Conservation (phyloP, 163 green algal species). For the Volvox carteri region DNA sequence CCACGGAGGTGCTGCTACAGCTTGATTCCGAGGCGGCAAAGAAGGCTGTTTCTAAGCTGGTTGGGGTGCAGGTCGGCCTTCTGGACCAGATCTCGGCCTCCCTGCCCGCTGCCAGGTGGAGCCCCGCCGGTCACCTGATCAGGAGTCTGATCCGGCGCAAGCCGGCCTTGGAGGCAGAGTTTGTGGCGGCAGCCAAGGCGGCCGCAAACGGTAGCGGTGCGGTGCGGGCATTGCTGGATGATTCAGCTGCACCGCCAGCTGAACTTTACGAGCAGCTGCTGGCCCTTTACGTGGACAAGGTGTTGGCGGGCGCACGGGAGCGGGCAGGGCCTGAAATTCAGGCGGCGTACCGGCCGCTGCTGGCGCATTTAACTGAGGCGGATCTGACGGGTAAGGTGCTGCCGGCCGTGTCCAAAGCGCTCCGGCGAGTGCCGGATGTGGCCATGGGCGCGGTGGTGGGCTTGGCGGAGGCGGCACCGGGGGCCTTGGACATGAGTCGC, state of each 20-base stretch:
- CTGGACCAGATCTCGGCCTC: conserved; percentile 39
- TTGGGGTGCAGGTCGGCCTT: conserved; percentile 72
- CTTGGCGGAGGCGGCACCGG: conserved; percentile 58
- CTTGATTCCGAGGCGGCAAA: conserved; percentile 69
- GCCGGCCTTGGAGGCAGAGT: conserved; percentile 59
- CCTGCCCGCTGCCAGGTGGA: conserved; percentile 21
- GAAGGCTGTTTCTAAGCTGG: conserved; percentile 82
- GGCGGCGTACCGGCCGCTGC: conserved; percentile 69
- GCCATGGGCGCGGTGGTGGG: conserved; percentile 65
- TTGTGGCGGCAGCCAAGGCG: background rate
- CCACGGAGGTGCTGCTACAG: conserved; percentile 62
- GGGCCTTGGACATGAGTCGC: conserved; percentile 69
- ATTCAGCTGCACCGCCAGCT: background rate
- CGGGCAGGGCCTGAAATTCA: conserved; percentile 43
- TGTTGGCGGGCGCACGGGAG: conserved; percentile 54
- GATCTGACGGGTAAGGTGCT: conserved; percentile 69
- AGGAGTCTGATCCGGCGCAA: conserved; percentile 42
- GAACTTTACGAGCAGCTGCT: conserved; percentile 43
- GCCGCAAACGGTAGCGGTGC: conserved; percentile 29
- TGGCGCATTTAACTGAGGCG: conserved; percentile 61
- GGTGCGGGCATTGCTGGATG: conserved; percentile 37
- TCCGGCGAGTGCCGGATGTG: conserved; percentile 83
- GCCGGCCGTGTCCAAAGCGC: conserved; percentile 71
- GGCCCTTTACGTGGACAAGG: conserved; percentile 45
- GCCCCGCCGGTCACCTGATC: background rate